A percentile compares a stretch with the other conserved stretches of the same genome.
These are phyloP conservation scores for Pestalotiopsis sp. DNA, from an alignment of 2,329 filamentous ascomycete species.

Conservation along the genomic window DNA sequence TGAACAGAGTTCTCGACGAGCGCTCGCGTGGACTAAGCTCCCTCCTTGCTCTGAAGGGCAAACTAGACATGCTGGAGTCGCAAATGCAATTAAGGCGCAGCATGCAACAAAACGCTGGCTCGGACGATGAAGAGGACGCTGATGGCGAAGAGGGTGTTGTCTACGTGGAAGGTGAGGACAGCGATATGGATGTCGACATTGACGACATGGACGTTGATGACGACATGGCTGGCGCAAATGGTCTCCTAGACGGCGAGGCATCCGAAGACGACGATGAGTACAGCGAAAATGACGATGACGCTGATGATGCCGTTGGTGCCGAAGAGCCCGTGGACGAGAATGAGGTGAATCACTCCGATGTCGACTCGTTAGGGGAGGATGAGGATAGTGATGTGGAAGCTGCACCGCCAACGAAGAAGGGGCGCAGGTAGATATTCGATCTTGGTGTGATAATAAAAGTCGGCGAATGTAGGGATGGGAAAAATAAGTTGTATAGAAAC, in stretches of 20 bases:
- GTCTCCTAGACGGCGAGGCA: constrained; percentile 52
- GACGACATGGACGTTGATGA: constrained; percentile 57
- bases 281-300: constrained; percentile 40
- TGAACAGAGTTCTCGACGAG: constrained; percentile 88
- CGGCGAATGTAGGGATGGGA: constrained; percentile 32
- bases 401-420: constrained; percentile 46
- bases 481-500: constrained; percentile 33
- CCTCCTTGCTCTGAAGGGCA: constrained; percentile 87
- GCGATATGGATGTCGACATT: constrained; percentile 49
- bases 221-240: constrained; percentile 58
- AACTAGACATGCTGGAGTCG: constrained; percentile 89
- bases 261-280: constrained; percentile 62
- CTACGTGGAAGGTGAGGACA: constrained; percentile 83
- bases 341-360: constrained; percentile 62
- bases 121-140: constrained; percentile 56
- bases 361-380: constrained; percentile 58
- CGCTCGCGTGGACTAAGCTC: constrained; percentile 81
- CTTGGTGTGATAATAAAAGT: background rate
- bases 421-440: constrained; percentile 13
- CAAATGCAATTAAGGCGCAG: constrained; percentile 81
- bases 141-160: constrained; percentile 76
- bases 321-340: constrained; percentile 52
- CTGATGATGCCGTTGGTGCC: constrained; percentile 41
- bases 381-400: constrained; percentile 55
- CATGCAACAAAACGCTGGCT: constrained; percentile 60